Conservation (phyloP, 1,139 yeast species). For the Casaregolazyma suthepensis region DNA sequence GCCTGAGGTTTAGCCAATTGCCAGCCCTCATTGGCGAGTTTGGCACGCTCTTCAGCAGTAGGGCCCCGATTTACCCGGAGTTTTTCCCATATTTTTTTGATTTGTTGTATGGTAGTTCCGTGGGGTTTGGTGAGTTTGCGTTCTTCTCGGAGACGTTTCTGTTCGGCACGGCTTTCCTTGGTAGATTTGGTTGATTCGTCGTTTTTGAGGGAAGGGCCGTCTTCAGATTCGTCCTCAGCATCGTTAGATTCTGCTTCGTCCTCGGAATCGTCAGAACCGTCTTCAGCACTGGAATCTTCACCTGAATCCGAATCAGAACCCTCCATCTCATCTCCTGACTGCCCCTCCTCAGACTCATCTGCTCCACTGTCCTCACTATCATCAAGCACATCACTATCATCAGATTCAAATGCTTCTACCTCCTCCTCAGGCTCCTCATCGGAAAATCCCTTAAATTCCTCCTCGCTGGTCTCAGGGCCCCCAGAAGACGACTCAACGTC, state of each 20-base stretch:
- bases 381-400: neutral
- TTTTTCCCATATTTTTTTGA: slow-evolving; percentile 87
- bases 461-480: slow-evolving; percentile 4
- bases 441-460: slow-evolving; percentile 8
- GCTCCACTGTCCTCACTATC: neutral
- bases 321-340: slow-evolving; percentile 5
- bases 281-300: slow-evolving; percentile 10
- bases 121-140: slow-evolving; percentile 83
- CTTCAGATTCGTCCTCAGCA: slow-evolving; percentile 28
- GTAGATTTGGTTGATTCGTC: slow-evolving; percentile 26
- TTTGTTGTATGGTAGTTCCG: slow-evolving; percentile 77
- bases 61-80: slow-evolving; percentile 79
- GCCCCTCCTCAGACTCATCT: neutral
- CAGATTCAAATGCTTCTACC: neutral
- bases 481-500: neutral
- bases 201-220: slow-evolving; percentile 15
- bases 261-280: slow-evolving; percentile 11
- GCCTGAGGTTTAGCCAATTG: slow-evolving; percentile 68
- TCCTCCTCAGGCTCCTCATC: neutral
- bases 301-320: neutral
- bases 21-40: slow-evolving; percentile 82
- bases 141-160: slow-evolving; percentile 68
- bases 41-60: slow-evolving; percentile 70
- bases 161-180: slow-evolving; percentile 61
- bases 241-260: slow-evolving; percentile 16